These are phyloP conservation scores for Psilocybe cyanescens DNA, from an alignment of 768 basidiomycete species.

Conservation along the genomic window DNA sequence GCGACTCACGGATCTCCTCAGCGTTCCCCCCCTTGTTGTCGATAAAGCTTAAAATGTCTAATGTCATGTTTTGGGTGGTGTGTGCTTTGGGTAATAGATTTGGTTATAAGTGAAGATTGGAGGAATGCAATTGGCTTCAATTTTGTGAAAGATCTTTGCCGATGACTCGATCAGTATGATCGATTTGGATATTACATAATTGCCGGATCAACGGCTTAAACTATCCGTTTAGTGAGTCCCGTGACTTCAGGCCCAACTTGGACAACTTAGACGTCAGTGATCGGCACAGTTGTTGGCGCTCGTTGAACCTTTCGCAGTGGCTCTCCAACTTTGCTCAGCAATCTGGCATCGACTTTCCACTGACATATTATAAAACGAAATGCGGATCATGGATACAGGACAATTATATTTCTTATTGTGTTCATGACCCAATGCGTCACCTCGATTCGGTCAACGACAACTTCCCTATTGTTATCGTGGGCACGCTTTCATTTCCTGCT, in stretches of 20 bases:
- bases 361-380: too few relatives aligned
- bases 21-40: slow-evolving; percentile 92
- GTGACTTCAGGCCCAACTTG: too few relatives aligned
- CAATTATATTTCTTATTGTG: slow-evolving; percentile 1
- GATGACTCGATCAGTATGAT: slow-evolving; percentile 15
- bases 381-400: background rate
- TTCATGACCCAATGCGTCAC: background rate
- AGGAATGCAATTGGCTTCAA: background rate
- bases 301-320: too few relatives aligned
- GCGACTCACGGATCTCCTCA: slow-evolving; percentile 87
- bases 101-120: background rate
- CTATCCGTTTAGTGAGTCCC: background rate
- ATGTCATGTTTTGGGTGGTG: slow-evolving; percentile 57
- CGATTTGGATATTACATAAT: slow-evolving; percentile 7
- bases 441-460: background rate
- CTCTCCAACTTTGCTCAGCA: too few relatives aligned
- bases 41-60: slow-evolving; percentile 82
- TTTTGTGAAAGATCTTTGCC: slow-evolving; percentile 6
- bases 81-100: background rate
- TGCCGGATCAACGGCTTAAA: background rate
- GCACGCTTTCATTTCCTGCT: background rate
- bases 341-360: too few relatives aligned
- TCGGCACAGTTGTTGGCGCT: too few relatives aligned
- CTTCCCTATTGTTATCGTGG: background rate
- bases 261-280: too few relatives aligned